Conservation (phyloP, 2,329 filamentous ascomycete genomes). For the Daldinia sp. region DNA sequence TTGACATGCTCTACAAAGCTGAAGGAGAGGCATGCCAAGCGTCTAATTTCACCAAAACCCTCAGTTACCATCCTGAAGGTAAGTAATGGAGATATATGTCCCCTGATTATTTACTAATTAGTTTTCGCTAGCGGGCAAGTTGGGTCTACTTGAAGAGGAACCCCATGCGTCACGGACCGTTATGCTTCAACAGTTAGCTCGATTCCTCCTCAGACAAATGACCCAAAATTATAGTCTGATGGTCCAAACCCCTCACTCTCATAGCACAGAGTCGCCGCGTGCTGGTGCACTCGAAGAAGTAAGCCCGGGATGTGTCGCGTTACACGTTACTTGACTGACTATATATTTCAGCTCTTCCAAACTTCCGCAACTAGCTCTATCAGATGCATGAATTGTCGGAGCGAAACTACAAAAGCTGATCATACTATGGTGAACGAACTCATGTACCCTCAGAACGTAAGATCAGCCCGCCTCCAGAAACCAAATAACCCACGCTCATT, state of each 20-base stretch:
- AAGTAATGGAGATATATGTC: conserved; percentile 36
- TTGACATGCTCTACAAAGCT: conserved; percentile 98
- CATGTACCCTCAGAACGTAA: conserved; percentile 72
- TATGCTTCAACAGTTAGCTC: conserved; percentile 85
- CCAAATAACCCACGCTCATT: conserved; percentile 33
- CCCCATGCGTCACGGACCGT: conserved; percentile 75
- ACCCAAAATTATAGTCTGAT: conserved; percentile 78
- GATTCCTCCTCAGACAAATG: conserved; percentile 86
- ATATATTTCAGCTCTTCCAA: conserved; percentile 61
- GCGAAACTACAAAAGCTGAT: conserved; percentile 82
- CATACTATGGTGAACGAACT: conserved; percentile 86
- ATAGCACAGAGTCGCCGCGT: conserved; percentile 29
- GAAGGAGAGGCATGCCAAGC: conserved; percentile 94
- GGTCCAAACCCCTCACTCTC: conserved; percentile 61
- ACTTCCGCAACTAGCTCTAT: conserved; percentile 78
- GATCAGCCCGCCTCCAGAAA: conserved; percentile 28
- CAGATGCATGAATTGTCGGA: conserved; percentile 84
- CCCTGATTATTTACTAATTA: conserved; percentile 34
- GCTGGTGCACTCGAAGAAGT: conserved; percentile 70
- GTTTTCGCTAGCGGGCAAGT: conserved; percentile 63
- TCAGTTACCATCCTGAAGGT: conserved; percentile 83
- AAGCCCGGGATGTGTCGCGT: neutral
- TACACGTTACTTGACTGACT: conserved; percentile 28
- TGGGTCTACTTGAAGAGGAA: conserved; percentile 88
- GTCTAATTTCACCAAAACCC: conserved; percentile 90